Evolutionary conservation across 2,329 filamentous ascomycete species (phyloP).

Genomic region (Pseudocercospora musae): DNA sequence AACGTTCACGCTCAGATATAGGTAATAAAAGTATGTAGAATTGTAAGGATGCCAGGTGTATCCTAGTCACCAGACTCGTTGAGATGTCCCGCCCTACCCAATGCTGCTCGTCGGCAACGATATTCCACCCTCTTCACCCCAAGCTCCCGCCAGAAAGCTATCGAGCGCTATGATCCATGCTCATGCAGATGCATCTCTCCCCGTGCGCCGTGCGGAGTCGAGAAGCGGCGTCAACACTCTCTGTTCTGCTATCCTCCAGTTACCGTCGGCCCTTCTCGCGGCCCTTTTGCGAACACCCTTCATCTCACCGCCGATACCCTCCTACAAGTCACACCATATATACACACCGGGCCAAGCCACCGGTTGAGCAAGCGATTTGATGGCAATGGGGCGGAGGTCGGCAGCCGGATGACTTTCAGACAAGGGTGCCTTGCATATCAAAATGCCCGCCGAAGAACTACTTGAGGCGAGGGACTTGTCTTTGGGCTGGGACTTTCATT

Average conservation of each 20-base stretch:
- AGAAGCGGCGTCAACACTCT: neutral
- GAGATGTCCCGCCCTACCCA: neutral
- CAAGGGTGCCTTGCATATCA: constrained; percentile 5
- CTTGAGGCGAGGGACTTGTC: neutral
- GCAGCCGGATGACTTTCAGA: neutral
- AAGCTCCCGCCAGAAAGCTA: neutral
- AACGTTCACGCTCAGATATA: neutral
- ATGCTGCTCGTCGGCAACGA: neutral
- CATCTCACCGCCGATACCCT: neutral
- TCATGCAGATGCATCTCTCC: neutral
- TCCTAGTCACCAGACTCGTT: neutral
- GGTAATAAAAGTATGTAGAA: too few species aligned
- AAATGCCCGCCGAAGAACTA: neutral
- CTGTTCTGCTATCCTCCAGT: neutral
- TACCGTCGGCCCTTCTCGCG: neutral
- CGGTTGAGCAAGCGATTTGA: neutral
- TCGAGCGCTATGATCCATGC: neutral
- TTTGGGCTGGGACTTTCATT: neutral
- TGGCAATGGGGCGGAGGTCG: neutral
- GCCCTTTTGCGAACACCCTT: neutral
- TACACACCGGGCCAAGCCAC: neutral
- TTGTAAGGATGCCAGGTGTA: neutral
- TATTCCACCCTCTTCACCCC: neutral
- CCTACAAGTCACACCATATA: neutral
- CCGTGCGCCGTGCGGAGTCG: neutral